Evolutionary conservation across 306 rosid species (phyloP).

Genomic region (Casuarina equisetifolia): DNA sequence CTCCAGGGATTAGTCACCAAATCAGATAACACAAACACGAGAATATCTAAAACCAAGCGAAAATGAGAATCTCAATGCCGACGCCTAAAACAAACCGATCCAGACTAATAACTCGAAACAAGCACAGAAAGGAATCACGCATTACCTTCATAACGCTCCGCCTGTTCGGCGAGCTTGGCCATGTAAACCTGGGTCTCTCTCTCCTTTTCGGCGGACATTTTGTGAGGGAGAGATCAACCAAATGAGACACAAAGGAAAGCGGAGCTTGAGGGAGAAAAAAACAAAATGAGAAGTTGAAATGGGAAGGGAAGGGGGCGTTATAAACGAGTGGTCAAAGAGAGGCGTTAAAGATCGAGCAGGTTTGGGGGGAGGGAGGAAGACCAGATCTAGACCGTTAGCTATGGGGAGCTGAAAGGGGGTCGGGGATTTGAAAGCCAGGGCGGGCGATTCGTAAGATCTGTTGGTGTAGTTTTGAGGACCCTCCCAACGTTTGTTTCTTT

Average conservation of each 20-base stretch:
- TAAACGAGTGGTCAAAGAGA: conserved; percentile 30
- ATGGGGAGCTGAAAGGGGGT: not conserved
- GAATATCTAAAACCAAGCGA: not conserved
- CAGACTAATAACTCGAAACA: not conserved
- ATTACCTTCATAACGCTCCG: conserved; percentile 86
- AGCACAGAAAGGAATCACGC: too few species aligned
- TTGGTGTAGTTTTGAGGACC: not conserved
- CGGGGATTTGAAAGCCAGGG: conserved; percentile 38
- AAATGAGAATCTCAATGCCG: not conserved
- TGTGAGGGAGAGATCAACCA: conserved; percentile 49
- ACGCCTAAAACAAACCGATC: conserved; percentile 27
- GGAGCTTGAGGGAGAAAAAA: not conserved
- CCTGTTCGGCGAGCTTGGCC: conserved; percentile 97
- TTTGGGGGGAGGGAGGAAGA: conserved; percentile 39
- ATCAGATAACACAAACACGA: not conserved
- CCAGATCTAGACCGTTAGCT: conserved; percentile 65
- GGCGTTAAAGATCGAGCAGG: conserved; percentile 51
- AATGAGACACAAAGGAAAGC: not conserved
- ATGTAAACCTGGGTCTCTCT: conserved; percentile 90
- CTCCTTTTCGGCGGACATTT: conserved; percentile 82
- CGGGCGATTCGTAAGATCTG: conserved; percentile 62
- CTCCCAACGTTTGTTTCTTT: not conserved
- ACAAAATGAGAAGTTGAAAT: conserved; percentile 19
- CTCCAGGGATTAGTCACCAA: conserved; percentile 16
- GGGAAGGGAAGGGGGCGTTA: conserved; percentile 29